Conservation (phyloP, 805 yeast species). For the Metschnikowia orientalis region DNA sequence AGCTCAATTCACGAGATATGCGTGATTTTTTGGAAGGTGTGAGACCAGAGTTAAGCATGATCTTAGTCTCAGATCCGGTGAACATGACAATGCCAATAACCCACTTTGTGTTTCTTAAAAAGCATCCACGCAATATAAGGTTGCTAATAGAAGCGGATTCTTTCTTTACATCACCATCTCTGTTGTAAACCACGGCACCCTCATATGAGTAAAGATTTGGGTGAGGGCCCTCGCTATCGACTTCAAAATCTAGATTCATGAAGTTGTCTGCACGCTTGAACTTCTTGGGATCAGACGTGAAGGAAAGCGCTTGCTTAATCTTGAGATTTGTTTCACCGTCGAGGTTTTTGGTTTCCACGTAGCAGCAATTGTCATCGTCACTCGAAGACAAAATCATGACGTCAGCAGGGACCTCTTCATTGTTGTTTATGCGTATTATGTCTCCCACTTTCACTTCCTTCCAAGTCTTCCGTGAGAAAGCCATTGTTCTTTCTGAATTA, state of each 20-base stretch:
- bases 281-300: constrained; percentile 47
- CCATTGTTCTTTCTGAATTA: constrained; percentile 20
- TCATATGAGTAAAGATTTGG: constrained; percentile 72
- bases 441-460: constrained; percentile 72
- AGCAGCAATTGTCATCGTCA: constrained; percentile 66
- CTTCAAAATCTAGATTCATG: constrained; percentile 48
- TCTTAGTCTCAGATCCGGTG: constrained; percentile 77
- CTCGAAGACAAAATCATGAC: constrained; percentile 59
- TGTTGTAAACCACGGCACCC: constrained; percentile 48
- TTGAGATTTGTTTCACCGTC: constrained; percentile 77
- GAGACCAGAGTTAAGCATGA: constrained; percentile 74
- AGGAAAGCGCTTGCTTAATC: constrained; percentile 68
- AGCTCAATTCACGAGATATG: constrained; percentile 67
- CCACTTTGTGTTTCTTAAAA: constrained; percentile 80
- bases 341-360: constrained; percentile 74
- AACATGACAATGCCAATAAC: constrained; percentile 70
- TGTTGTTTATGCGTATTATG: constrained; percentile 60
- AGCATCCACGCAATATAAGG: constrained; percentile 67
- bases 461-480: constrained; percentile 42
- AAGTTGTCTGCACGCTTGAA: constrained; percentile 36
- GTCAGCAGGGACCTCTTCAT: constrained; percentile 82
- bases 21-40: constrained; percentile 77
- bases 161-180: constrained; percentile 26
- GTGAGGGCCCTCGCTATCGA: constrained; percentile 84
- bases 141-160: constrained; percentile 71